These are phyloP conservation scores for Hypoxylon sp. DNA, from an alignment of 2,329 filamentous ascomycete species.

Conservation along the genomic window DNA sequence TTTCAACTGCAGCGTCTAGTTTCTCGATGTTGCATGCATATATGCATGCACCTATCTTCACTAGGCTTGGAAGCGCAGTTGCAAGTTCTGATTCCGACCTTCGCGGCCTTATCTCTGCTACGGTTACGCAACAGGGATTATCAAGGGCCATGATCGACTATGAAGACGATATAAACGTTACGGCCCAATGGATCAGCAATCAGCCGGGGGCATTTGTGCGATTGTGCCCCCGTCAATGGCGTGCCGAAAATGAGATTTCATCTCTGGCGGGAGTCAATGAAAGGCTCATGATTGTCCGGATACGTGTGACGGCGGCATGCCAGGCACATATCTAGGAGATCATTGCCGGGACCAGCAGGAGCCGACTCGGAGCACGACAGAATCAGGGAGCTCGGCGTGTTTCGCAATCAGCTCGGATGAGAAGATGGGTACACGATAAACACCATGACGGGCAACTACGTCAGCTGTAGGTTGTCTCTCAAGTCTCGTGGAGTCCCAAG, in stretches of 20 bases:
- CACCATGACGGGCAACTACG: slow-evolving; percentile 16
- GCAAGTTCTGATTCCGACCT: slow-evolving; percentile 7
- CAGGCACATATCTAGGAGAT: slow-evolving; percentile 30
- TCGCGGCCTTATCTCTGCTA: slow-evolving; percentile 27
- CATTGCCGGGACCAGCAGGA: slow-evolving; percentile 42
- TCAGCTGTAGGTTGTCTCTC: slow-evolving; percentile 12
- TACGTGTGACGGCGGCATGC: slow-evolving; percentile 24
- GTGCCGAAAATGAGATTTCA: slow-evolving; percentile 21
- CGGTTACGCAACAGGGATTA: slow-evolving; percentile 8
- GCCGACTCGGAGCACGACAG: slow-evolving; percentile 19
- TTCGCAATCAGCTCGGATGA: slow-evolving; percentile 4
- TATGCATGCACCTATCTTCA: slow-evolving; percentile 1
- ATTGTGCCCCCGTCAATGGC: slow-evolving; percentile 3
- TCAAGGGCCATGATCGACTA: slow-evolving; percentile 3
- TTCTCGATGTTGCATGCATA: slow-evolving; percentile 10
- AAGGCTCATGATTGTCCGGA: slow-evolving; percentile 12
- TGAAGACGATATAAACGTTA: slow-evolving; percentile 1
- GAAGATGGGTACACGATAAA: neutral
- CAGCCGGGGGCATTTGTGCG: slow-evolving; percentile 16
- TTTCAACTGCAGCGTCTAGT: slow-evolving; percentile 2
- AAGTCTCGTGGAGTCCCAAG: slow-evolving; percentile 17
- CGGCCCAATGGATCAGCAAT: slow-evolving; percentile 22
- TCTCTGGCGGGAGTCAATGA: slow-evolving; percentile 26
- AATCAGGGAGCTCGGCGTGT: slow-evolving; percentile 15
- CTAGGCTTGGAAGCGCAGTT: slow-evolving; percentile 9